These are phyloP conservation scores for Fusarium sp. DNA, from an alignment of 2,329 filamentous ascomycete species.

Conservation along the genomic window DNA sequence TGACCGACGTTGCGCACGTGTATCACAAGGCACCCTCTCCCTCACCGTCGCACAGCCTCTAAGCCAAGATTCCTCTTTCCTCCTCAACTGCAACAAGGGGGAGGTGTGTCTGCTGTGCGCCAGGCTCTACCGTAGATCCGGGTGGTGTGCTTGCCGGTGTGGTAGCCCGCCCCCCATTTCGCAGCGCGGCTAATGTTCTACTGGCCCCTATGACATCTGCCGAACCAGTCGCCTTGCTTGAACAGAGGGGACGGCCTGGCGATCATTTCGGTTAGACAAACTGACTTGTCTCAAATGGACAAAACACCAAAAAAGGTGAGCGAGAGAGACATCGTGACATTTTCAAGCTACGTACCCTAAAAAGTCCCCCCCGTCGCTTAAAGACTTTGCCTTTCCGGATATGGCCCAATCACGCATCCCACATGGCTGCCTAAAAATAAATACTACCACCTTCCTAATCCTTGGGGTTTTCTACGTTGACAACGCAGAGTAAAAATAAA, in stretches of 20 bases:
- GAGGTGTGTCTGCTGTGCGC: not conserved
- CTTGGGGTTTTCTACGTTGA: not conserved
- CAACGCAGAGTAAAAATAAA: not conserved
- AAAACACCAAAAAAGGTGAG: not conserved
- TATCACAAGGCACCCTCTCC: constrained; percentile 8
- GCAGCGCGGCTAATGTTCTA: not conserved
- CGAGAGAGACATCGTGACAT: not conserved
- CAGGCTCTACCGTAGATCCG: constrained; percentile 1
- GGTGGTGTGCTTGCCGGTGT: not conserved
- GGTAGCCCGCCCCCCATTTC: not conserved
- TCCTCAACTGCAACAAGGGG: constrained; percentile 10
- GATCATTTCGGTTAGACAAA: not conserved
- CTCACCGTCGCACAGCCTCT: constrained; percentile 1
- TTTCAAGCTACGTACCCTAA: not conserved
- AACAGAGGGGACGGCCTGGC: not conserved
- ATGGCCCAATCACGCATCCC: not conserved
- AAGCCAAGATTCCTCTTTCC: constrained; percentile 25
- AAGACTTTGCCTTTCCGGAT: not conserved
- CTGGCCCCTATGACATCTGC: not conserved
- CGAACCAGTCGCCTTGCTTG: constrained; percentile 1
- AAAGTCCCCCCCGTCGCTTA: not conserved
- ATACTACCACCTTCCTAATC: not conserved
- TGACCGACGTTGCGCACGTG: constrained; percentile 18
- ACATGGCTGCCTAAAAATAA: not conserved
- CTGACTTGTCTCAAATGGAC: not conserved